A percentile compares a stretch with the other conserved stretches of the same genome.
These are phyloP conservation scores for Populus hybrid DNA, from an alignment of 441 rosid species.

Conservation along the genomic window DNA sequence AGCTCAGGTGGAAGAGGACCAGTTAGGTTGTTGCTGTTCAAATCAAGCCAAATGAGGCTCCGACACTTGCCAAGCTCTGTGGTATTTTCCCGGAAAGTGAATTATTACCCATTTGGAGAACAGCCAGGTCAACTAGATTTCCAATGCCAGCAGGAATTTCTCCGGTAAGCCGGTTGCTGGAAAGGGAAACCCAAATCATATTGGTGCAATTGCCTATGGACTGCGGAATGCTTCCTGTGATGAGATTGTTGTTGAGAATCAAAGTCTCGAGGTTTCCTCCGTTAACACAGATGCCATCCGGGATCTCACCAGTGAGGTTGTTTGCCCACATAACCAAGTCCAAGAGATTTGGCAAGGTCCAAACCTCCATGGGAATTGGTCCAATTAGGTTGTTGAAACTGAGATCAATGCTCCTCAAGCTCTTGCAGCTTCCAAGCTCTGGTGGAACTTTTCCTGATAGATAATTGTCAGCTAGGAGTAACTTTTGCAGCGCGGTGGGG, in stretches of 20 bases:
- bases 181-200: slow-evolving; percentile 86
- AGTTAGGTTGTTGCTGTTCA: slow-evolving; percentile 70
- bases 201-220: slow-evolving; percentile 75
- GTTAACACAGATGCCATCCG: slow-evolving; percentile 59
- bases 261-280: slow-evolving; percentile 83
- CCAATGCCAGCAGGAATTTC: slow-evolving; percentile 73
- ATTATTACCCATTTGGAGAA: slow-evolving; percentile 88
- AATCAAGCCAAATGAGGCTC: slow-evolving; percentile 91
- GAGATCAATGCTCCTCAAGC: slow-evolving; percentile 67
- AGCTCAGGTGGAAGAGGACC: slow-evolving; percentile 69
- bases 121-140: slow-evolving; percentile 59
- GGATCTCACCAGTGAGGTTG: slow-evolving; percentile 73
- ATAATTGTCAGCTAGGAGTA: slow-evolving; percentile 65
- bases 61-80: slow-evolving; percentile 67
- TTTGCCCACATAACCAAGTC: slow-evolving; percentile 92
- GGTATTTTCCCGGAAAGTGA: slow-evolving; percentile 73
- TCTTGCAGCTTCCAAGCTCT: slow-evolving; percentile 68
- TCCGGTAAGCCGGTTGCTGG: slow-evolving; percentile 70
- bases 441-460: slow-evolving; percentile 61
- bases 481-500: slow-evolving; percentile 45
- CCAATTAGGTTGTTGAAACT: slow-evolving; percentile 80
- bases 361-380: slow-evolving; percentile 57
- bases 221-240: slow-evolving; percentile 65
- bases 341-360: slow-evolving; percentile 66
- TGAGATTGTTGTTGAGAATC: slow-evolving; percentile 82